Evolutionary conservation across 2,329 filamentous ascomycete genomes (phyloP), one percentile per base, ranked within the genome.

Genomic region (Fonsecaea multimorphosa): DNA sequence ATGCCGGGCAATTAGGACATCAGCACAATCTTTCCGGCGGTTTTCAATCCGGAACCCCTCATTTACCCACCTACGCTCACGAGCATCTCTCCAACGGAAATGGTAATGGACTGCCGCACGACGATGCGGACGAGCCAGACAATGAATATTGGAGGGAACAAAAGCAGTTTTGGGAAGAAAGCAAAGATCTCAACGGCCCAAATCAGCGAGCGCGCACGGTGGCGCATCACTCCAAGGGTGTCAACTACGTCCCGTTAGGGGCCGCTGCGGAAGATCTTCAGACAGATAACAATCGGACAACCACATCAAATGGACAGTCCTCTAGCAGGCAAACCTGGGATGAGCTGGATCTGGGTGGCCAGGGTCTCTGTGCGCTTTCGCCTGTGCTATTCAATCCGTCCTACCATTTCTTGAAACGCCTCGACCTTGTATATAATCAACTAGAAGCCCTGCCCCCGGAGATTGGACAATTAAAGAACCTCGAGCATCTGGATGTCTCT

Each of bases 341-440:
- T 77, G 93, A 93, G 70, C 84, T 99, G 72, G 95, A 99, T 78
- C 89, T 98, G 76, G 95, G 93, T 72, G 95, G 95, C n/a, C 95
- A 98, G 80, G 94, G 94, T 22, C 83, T 99, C 56, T 90, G 93
- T 71, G 91, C 92, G 65, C 83, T 99, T 34, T 89, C 93, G 0
- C 81, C 86, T 8, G 87, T 90, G 52, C 83, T 99, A 34, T 98
- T 98, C 81, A 84, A 86, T 71, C 63, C 67, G 11, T 79, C 79
- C 71, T 99, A 98, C 79, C 85, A 85, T 52, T 98, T 99, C 77
- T 83, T 99, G 63, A 91, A 91, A 71, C 94, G 96, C 78, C 86
- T 99, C 32, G 97, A 96, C 77, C 87, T 99, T 68, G 93, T 93
- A 73, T 94, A 93, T 71, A 99, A 99, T 83, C 93, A 93, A 76